These are phyloP conservation scores for peach (Prunus persica) DNA, from an alignment of 306 rosid species.

Conservation along the genomic window DNA sequence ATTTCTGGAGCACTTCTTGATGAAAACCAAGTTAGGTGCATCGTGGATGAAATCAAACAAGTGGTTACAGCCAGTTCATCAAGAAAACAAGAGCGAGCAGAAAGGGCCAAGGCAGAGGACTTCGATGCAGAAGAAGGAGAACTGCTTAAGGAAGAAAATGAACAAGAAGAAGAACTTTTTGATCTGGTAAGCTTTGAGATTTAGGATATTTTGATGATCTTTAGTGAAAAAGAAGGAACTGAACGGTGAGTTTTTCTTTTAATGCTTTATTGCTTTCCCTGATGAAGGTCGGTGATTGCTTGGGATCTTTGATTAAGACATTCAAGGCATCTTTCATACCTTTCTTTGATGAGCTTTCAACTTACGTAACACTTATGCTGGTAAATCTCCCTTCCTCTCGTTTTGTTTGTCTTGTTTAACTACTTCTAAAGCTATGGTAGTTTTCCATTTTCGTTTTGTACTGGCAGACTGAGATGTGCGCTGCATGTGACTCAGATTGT, in stretches of 20 bases:
- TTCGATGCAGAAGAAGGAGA: conserved; percentile 96
- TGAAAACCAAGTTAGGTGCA: conserved; percentile 74
- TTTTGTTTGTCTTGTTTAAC: not conserved
- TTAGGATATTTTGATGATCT: not conserved
- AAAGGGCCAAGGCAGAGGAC: conserved; percentile 86
- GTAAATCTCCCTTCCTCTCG: conserved; percentile 39
- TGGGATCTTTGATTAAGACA: conserved; percentile 96
- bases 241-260: not conserved
- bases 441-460: not conserved
- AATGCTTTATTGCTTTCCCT: conserved; percentile 16
- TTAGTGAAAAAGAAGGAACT: not conserved
- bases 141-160: conserved; percentile 91
- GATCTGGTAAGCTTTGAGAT: conserved; percentile 65
- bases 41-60: conserved; percentile 85
- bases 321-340: conserved; percentile 93
- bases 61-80: conserved; percentile 88
- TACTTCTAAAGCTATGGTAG: not conserved
- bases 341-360: conserved; percentile 85
- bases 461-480: not conserved
- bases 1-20: conserved; percentile 81
- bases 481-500: not conserved
- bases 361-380: conserved; percentile 96
- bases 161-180: conserved; percentile 97
- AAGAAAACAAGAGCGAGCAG: conserved; percentile 81
- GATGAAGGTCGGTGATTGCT: conserved; percentile 82